Evolutionary conservation across 495 filamentous ascomycete species (phyloP).

Genomic region (Clohesyomyces aquaticus): DNA sequence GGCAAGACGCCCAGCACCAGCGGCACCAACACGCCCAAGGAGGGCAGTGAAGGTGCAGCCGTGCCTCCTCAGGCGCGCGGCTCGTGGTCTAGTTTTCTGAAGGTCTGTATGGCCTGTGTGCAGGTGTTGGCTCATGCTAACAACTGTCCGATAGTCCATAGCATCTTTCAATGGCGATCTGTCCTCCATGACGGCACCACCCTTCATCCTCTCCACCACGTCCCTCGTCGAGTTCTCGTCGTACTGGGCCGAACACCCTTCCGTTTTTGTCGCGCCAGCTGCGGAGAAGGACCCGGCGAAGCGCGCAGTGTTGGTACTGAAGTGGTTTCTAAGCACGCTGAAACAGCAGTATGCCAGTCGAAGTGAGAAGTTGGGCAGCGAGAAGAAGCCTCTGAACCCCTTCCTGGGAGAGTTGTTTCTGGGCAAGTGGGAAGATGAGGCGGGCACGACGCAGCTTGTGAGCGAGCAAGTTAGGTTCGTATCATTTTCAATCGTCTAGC

Average conservation of each 20-base stretch:
- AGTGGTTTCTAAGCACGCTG: conserved; percentile 96
- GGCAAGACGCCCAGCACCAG: neutral
- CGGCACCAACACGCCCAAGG: neutral
- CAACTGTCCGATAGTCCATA: conserved; percentile 61
- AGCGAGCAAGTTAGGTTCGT: conserved; percentile 80
- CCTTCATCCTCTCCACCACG: conserved; percentile 91
- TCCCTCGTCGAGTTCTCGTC: conserved; percentile 93
- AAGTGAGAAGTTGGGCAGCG: conserved; percentile 76
- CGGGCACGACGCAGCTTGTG: conserved; percentile 64
- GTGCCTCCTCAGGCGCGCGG: conserved; percentile 46
- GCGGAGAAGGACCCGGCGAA: conserved; percentile 79
- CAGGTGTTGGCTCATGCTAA: neutral
- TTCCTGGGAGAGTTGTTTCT: conserved; percentile 82
- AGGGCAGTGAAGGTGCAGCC: conserved; percentile 43
- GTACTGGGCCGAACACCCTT: conserved; percentile 95
- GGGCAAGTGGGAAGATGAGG: conserved; percentile 80
- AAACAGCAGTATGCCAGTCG: conserved; percentile 93
- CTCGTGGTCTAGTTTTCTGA: conserved; percentile 49
- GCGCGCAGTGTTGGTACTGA: conserved; percentile 83
- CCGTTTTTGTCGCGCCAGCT: conserved; percentile 83
- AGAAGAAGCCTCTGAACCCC: conserved; percentile 93
- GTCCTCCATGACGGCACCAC: conserved; percentile 88
- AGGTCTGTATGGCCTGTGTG: conserved; percentile 31
- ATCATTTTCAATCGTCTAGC: neutral
- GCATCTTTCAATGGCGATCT: conserved; percentile 97